Evolutionary conservation across 2,329 filamentous ascomycete genomes (phyloP).

Genomic region (Lecanosticta acicola): DNA sequence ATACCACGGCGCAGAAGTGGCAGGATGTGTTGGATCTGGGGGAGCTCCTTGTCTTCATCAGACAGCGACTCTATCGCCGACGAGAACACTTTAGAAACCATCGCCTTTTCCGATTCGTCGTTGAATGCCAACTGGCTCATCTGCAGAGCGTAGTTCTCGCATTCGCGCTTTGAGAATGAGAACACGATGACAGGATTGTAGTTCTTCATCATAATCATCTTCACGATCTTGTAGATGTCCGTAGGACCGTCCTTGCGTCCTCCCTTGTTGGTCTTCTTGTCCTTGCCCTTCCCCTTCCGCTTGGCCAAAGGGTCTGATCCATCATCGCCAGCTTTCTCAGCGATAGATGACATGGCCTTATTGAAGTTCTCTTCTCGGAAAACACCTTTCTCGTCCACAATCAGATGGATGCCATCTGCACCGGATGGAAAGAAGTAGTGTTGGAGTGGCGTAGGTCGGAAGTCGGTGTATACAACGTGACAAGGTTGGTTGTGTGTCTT

Average conservation of each 20-base stretch:
- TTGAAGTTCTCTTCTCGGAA: conserved; percentile 98
- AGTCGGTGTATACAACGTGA: conserved; percentile 98
- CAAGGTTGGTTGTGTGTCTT: conserved; percentile 97
- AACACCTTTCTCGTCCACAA: conserved; percentile 93
- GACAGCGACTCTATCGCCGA: conserved; percentile 90
- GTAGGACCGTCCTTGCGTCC: conserved; percentile 62
- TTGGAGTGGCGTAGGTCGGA: conserved; percentile 90
- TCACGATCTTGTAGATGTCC: conserved; percentile 96
- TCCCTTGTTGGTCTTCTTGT: conserved; percentile 87
- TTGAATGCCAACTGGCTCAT: conserved; percentile 90
- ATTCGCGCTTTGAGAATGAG: conserved; percentile 98
- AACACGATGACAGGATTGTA: conserved; percentile 99
- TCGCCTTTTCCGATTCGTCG: conserved; percentile 87
- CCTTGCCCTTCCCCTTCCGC: conserved; percentile 79
- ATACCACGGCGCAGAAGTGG: conserved; percentile 87
- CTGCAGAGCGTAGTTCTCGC: conserved; percentile 80
- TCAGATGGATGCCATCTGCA: conserved; percentile 83
- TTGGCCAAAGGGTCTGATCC: conserved; percentile 73
- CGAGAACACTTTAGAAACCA: conserved; percentile 90
- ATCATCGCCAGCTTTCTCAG: conserved; percentile 80
- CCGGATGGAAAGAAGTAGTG: conserved; percentile 97
- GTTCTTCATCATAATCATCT: conserved; percentile 97
- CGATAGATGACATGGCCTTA: conserved; percentile 85
- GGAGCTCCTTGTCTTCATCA: conserved; percentile 80
- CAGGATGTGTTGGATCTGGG: conserved; percentile 85